Evolutionary conservation across 1,284 basidiomycete species (phyloP), one percentile per base, ranked within the genome.

Genomic region (Ustilago sp.): DNA sequence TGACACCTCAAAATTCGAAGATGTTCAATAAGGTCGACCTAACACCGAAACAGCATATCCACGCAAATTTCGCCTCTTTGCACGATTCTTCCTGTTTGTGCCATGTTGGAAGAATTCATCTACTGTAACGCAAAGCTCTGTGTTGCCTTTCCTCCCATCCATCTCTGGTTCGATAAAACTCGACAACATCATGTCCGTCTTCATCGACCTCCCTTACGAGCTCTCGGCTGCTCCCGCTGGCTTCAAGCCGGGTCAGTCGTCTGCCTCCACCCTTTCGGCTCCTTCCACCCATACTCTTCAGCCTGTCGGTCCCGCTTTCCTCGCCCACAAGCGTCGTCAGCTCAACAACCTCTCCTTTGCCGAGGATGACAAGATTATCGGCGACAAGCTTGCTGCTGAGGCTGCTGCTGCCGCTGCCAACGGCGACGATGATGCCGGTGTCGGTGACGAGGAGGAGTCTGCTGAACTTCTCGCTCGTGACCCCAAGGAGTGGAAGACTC

Each of bases 401-500:
- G 90, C 88, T 8, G 89, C 88, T 53, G 89, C 89, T 28, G 87
- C 88, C 15, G 90, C 89, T 60, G 90, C 89, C 31, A 92, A 93
- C 70, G 95, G 94, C 85, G 86, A 87, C 58, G 94, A 97, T 87
- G 83, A 83, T 63, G 91, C 93, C 19, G 94, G 94, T 52, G 92
- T 98, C 8, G 95, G 95, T 6, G 93, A 96, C 70, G 97, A 99
- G 88, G 89, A 91, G 70, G 97, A 99, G 88, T 88, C 90, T 39
- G 88, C 89, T 11, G 92, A 92, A 32, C 84, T 95, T 56, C 88
- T 96, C 53, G 87, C 88, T 36, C 88, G 91, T 19, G 97, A 99
- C 88, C 94, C 96, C 17, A 98, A 98, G 87, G 95, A 98, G 87
- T 99, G 96, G 96, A 99, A 99, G 93, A 94, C 95, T 90, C 97